phyloP scores from a whole-genome alignment of 2,329 filamentous ascomycete genomes.

The Xylariaceae sp. region DNA sequence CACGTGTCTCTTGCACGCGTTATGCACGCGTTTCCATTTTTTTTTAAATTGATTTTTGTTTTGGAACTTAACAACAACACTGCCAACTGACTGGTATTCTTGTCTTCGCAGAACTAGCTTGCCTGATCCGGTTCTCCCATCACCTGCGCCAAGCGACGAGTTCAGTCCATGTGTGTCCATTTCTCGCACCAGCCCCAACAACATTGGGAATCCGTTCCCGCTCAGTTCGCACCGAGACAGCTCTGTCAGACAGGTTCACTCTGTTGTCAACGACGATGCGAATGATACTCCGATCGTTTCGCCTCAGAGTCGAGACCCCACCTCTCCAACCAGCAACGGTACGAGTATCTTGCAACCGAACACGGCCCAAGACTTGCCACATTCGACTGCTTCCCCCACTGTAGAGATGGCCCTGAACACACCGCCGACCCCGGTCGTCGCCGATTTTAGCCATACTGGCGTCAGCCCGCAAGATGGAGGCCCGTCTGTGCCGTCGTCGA shows the following conservation, averaged over 20 bases:
- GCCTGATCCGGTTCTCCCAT: conserved; percentile 45
- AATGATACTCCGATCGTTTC: conserved; percentile 9
- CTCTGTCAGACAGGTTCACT: conserved; percentile 27
- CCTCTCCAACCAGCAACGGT: conserved; percentile 9
- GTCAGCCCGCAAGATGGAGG: conserved; percentile 4
- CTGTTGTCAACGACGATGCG: conserved; percentile 21
- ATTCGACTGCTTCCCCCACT: conserved; percentile 10
- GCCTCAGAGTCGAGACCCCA: conserved; percentile 16
- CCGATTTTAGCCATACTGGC: conserved; percentile 9
- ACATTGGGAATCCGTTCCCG: conserved; percentile 26
- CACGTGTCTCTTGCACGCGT: neutral
- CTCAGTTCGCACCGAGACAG: conserved; percentile 25
- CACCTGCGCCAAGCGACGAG: conserved; percentile 59
- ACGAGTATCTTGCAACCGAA: conserved; percentile 13
- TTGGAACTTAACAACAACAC: too few species aligned
- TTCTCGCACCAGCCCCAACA: conserved; percentile 34
- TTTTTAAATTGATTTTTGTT: too few species aligned
- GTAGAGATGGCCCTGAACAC: conserved; percentile 25
- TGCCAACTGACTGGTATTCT: conserved; percentile 8
- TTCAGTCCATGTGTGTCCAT: conserved; percentile 42
- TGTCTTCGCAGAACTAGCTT: conserved; percentile 15
- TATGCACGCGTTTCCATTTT: neutral
- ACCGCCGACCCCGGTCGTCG: conserved; percentile 24
- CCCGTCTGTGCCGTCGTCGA: conserved; percentile 20
- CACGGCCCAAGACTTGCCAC: conserved; percentile 13